Percentiles rank a stretch among this genome's conserved stretches.
Evolutionary conservation across 768 basidiomycete genomes (phyloP).

Genomic region (Hygrophoropsis aurantiaca): DNA sequence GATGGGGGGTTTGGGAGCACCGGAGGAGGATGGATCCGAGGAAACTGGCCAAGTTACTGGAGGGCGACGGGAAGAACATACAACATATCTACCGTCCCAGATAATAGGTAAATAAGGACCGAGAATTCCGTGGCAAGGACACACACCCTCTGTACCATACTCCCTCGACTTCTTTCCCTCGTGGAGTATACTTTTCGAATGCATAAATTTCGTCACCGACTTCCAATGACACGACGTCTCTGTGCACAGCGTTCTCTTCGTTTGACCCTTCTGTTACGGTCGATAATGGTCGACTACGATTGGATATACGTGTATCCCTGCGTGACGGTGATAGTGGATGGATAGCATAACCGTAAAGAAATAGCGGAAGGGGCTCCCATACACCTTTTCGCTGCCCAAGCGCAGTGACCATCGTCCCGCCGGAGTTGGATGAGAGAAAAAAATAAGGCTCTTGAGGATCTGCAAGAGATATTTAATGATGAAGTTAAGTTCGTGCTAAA

Average conservation of each 20-base stretch:
- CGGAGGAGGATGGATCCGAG: constrained; percentile 53
- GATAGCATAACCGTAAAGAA: constrained; percentile 90
- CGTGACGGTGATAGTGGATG: constrained; percentile 79
- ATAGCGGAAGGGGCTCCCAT: constrained; percentile 67
- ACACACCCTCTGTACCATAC: constrained; percentile 95
- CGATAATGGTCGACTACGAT: constrained; percentile 38
- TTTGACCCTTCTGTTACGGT: constrained; percentile 47
- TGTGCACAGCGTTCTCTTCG: constrained; percentile 63
- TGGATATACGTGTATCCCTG: constrained; percentile 65
- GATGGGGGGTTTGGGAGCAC: constrained; percentile 43
- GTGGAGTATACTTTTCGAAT: constrained; percentile 86
- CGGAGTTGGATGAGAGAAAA: background rate
- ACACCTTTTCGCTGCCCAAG: constrained; percentile 38
- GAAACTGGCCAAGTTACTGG: constrained; percentile 62
- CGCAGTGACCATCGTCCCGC: constrained; percentile 17
- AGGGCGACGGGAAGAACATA: constrained; percentile 76
- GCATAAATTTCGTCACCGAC: constrained; percentile 97
- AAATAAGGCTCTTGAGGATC: background rate
- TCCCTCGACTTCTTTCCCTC: constrained; percentile 71
- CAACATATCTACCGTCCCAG: constrained; percentile 64
- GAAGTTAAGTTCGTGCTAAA: background rate
- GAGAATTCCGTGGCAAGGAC: constrained; percentile 10
- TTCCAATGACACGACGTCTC: constrained; percentile 83
- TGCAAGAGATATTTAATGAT: background rate
- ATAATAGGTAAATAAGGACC: constrained; percentile 3